Evolutionary conservation across 768 basidiomycete species (phyloP).

Genomic region (Termitomyces sp.): DNA sequence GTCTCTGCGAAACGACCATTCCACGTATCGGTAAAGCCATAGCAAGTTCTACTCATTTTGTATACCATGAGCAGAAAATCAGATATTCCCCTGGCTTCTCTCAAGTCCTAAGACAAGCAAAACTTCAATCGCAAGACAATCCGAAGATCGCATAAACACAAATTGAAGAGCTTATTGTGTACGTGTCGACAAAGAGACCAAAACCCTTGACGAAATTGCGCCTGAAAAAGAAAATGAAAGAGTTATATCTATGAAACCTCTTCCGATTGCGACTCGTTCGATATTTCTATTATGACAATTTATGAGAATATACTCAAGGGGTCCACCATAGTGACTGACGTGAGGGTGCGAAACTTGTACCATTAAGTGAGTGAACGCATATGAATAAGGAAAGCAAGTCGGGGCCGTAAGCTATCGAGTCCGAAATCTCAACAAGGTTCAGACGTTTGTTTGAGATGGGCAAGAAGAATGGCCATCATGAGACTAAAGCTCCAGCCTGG

Average conservation of each 20-base stretch:
- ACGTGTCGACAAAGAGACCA: neutral
- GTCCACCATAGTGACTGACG: too few species aligned
- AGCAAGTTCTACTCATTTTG: neutral
- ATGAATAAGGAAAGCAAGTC: too few species aligned
- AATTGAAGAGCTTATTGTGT: neutral
- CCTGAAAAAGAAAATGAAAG: neutral
- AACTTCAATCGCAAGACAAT: neutral
- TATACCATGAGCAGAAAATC: neutral
- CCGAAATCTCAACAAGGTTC: neutral
- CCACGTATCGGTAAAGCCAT: neutral
- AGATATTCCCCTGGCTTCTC: neutral
- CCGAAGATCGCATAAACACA: neutral
- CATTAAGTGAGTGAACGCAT: too few species aligned
- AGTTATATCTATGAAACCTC: too few species aligned
- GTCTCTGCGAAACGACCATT: neutral
- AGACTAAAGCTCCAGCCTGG: constrained; percentile 6
- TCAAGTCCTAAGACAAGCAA: neutral
- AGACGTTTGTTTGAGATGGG: neutral
- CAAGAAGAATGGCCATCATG: neutral
- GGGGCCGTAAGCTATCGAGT: too few species aligned
- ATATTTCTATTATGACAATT: too few species aligned
- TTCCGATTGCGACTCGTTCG: neutral
- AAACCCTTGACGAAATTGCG: neutral
- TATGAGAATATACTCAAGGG: too few species aligned
- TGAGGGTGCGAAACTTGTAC: too few species aligned